Conservation (phyloP, 2,329 filamentous ascomycete genomes). For the Sporothrix schenckii region DNA sequence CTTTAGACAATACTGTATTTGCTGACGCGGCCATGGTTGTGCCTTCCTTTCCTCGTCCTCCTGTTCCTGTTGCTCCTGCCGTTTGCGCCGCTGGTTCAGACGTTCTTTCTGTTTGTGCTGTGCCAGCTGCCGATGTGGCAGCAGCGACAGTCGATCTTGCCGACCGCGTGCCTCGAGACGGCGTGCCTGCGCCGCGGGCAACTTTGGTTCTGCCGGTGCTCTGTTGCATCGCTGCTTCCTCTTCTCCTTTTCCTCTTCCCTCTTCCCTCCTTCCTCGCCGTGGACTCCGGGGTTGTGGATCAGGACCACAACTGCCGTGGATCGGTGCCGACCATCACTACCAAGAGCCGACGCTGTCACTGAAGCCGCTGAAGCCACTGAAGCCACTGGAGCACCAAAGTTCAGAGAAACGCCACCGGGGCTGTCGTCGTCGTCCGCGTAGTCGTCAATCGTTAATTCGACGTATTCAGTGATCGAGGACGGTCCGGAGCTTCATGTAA, state of each 20-base stretch:
- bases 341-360: no score
- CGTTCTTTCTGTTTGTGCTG: not conserved
- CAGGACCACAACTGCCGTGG: constrained; percentile 8
- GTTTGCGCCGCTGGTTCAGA: not conserved
- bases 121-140: not conserved
- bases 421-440: constrained; percentile 1
- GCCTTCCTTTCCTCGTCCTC: not conserved
- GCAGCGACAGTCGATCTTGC: not conserved
- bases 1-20: not conserved
- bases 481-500: not conserved
- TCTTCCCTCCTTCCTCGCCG: no score
- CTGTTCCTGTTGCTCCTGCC: not conserved
- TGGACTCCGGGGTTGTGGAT: not conserved
- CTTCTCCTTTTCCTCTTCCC: not conserved
- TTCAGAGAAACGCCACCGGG: not conserved
- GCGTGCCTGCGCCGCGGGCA: not conserved
- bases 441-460: not conserved
- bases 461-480: not conserved
- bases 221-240: constrained; percentile 2
- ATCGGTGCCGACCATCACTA: not conserved
- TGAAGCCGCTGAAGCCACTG: no score
- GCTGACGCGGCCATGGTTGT: not conserved
- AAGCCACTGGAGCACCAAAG: no score
- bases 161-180: not conserved
- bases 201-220: not conserved